Percentiles rank a stretch among this genome's conserved stretches.
Conservation (phyloP, 1,284 basidiomycete genomes). For the Rhodotorula sp. region DNA sequence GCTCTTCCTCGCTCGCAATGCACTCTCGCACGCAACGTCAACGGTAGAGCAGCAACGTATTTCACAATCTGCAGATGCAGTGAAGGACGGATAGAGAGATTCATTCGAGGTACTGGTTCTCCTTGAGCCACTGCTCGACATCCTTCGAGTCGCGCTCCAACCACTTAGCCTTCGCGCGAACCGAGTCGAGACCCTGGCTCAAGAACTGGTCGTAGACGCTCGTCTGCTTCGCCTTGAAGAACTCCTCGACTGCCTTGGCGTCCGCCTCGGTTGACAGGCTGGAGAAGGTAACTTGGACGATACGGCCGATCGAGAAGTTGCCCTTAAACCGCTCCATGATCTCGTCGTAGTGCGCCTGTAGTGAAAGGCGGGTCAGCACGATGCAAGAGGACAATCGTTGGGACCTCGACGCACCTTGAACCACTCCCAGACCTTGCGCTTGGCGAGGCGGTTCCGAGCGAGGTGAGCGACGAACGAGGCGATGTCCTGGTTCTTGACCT, state of each 20-base stretch:
- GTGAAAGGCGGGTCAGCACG: too few species aligned
- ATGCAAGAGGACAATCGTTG: too few species aligned
- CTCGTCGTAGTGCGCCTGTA: constrained; percentile 42
- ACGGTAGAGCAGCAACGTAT: too few species aligned
- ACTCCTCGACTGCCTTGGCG: constrained; percentile 61
- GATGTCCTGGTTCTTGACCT: constrained; percentile 48
- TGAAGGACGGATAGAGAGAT: too few species aligned
- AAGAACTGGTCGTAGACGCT: constrained; percentile 21
- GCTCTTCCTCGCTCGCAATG: too few species aligned
- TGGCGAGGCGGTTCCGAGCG: constrained; percentile 44
- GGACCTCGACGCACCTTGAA: constrained; percentile 37
- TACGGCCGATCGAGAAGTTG: constrained; percentile 20
- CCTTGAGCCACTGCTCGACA: constrained; percentile 30
- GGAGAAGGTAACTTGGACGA: constrained; percentile 22
- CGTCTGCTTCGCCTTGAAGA: constrained; percentile 50
- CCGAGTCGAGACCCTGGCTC: constrained; percentile 23
- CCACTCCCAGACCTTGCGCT: constrained; percentile 48
- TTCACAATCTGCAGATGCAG: too few species aligned
- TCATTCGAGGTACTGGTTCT: constrained; percentile 23
- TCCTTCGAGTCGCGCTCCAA: constrained; percentile 31
- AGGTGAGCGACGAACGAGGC: constrained; percentile 30
- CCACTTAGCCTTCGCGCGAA: constrained; percentile 29
- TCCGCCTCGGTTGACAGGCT: constrained; percentile 68
- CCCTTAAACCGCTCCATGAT: constrained; percentile 62
- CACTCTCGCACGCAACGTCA: too few species aligned